These are phyloP conservation scores for Erythrophleum fordii DNA, from an alignment of 306 rosid species.

Conservation along the genomic window DNA sequence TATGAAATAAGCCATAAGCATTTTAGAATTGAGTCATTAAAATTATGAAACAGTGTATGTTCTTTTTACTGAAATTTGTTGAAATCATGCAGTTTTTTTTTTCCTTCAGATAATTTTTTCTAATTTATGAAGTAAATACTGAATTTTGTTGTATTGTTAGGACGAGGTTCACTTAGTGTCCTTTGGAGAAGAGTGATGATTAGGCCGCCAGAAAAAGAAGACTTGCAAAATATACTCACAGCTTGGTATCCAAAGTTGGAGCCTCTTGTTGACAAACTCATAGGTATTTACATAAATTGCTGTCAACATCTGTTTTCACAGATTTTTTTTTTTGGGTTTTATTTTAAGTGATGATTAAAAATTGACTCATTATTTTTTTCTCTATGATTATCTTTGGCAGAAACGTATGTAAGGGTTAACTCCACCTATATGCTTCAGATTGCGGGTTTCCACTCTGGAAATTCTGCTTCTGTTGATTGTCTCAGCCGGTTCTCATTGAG, in stretches of 20 bases:
- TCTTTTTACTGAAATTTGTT: background rate
- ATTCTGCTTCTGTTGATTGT: constrained; percentile 50
- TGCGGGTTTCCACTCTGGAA: constrained; percentile 51
- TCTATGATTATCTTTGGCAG: constrained; percentile 46
- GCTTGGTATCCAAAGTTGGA: constrained; percentile 62
- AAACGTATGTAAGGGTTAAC: constrained; percentile 74
- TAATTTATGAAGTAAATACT: constrained; percentile 2
- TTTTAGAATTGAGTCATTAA: background rate
- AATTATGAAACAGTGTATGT: background rate
- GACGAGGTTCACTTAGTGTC: constrained; percentile 62
- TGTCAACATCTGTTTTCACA: background rate
- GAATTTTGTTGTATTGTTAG: constrained; percentile 47
- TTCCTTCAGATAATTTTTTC: background rate
- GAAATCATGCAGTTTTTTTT: no score
- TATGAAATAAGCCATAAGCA: background rate
- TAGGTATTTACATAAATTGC: constrained; percentile 52
- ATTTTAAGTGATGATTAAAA: background rate
- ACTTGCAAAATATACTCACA: constrained; percentile 66
- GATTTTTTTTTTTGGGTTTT: background rate
- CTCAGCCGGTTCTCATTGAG: constrained; percentile 74
- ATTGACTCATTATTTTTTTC: background rate
- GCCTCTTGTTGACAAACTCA: constrained; percentile 55
- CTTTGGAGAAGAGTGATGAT: constrained; percentile 87
- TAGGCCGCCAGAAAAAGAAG: constrained; percentile 61
- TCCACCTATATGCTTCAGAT: constrained; percentile 44